phyloP scores from a whole-genome alignment of 2,329 filamentous ascomycete genomes.

The Aspergillus tamarii region DNA sequence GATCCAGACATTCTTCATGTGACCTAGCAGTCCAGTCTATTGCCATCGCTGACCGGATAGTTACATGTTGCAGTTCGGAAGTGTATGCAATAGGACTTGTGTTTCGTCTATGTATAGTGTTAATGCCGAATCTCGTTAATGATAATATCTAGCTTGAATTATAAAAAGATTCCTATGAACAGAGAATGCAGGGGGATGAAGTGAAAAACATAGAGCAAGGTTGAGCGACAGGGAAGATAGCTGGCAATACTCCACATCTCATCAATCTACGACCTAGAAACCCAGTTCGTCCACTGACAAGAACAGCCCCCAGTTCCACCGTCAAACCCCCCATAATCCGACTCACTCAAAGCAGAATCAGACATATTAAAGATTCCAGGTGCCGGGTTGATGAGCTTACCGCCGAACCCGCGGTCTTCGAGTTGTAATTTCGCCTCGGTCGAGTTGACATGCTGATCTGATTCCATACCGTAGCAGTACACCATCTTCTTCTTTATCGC shows the following conservation, averaged over 20 bases:
- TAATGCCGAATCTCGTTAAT: neutral
- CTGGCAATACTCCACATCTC: neutral
- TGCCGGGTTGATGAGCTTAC: constrained; percentile 55
- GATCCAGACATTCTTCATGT: neutral
- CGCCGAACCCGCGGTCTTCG: constrained; percentile 58
- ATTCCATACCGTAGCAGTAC: constrained; percentile 63
- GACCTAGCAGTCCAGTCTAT: neutral
- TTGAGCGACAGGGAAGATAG: neutral
- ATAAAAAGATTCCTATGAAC: neutral
- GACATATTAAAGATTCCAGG: constrained; percentile 46
- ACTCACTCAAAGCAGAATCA: constrained; percentile 17
- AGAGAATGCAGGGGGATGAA: neutral
- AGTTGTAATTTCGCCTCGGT: constrained; percentile 51
- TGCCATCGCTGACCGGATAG: neutral
- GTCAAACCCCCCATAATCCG: constrained; percentile 55
- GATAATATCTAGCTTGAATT: neutral
- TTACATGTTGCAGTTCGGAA: neutral
- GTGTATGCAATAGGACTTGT: neutral
- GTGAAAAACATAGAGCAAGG: neutral
- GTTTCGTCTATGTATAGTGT: neutral
- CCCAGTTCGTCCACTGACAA: constrained; percentile 64
- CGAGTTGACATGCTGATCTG: constrained; percentile 49
- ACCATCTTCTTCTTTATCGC: constrained; percentile 57
- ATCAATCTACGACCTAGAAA: constrained; percentile 15
- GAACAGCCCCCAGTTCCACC: constrained; percentile 62